These are phyloP conservation scores for Saccharomyces kudriavzevii DNA, from an alignment of 805 yeast species.

Conservation along the genomic window DNA sequence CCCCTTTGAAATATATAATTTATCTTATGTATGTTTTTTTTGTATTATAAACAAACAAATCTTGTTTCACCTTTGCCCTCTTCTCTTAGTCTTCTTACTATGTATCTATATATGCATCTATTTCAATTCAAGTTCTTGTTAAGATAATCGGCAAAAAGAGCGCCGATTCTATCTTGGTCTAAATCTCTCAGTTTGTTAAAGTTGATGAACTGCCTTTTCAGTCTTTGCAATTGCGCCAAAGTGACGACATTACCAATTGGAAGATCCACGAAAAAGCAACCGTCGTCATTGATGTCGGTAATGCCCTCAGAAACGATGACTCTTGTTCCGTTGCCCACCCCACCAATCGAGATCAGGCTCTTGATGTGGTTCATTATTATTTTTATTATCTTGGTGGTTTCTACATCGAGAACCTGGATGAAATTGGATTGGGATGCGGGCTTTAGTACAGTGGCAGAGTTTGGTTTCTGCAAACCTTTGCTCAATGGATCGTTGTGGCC, in stretches of 20 bases:
- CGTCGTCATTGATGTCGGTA: constrained; percentile 33
- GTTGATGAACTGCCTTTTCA: constrained; percentile 74
- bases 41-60: neutral
- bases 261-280: constrained; percentile 43
- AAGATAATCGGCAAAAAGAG: constrained; percentile 71
- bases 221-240: constrained; percentile 71
- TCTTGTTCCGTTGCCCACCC: constrained; percentile 40
- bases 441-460: constrained; percentile 74
- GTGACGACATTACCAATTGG: constrained; percentile 52
- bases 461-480: constrained; percentile 59
- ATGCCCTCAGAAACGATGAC: constrained; percentile 34
- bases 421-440: constrained; percentile 73
- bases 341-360: constrained; percentile 33
- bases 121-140: constrained; percentile 44
- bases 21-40: neutral
- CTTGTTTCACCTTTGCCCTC: neutral
- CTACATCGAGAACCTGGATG: constrained; percentile 66
- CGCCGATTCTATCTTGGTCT: constrained; percentile 58
- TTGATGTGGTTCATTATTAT: constrained; percentile 47
- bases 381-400: constrained; percentile 57
- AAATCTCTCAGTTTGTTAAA: constrained; percentile 73
- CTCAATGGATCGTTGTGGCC: constrained; percentile 34
- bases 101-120: neutral
- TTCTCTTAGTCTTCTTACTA: neutral
- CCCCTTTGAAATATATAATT: neutral